Base-by-base conservation (phyloP, 108 stramenopile genomes). In the Fragilaria crotonensis region DNA sequence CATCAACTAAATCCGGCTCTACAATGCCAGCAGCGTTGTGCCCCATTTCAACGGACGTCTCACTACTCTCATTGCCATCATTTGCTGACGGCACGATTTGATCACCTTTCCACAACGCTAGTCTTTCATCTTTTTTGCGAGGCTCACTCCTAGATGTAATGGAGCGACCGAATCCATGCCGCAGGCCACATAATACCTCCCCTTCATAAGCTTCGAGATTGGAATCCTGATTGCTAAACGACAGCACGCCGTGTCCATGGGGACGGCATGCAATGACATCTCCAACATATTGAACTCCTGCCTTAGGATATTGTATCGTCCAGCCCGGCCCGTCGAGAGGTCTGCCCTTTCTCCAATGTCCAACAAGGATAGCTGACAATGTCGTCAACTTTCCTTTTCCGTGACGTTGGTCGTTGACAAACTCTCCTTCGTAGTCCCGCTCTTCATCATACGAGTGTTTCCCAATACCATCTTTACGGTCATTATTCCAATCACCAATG, bases 381-480 rank as follows among this genome's bases (percentile, higher is more conserved):
- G 22, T 23, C 23, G n/a, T 50, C 9, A 50, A 21, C 7, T 7
- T 50, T 50, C 72, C 72, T 28, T 64, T 48, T 2, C 72, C 72
- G 21, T 73, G 72, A n/a, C 72, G 72, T 17, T 64, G 41, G 3
- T 67, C 67, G 26, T 73, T 64, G 0, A 58, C 14, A 36, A 64
- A 73, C 52, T 62, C 53, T 4, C 72, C 72, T 20, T 45, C 56
- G 47, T 73, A 73, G 11, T 64, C 46, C 36, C 62, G 2, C 59
- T 57, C 72, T 61, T 63, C 18, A 68, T 27, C 14, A 58, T 62
- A 14, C 56, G 52, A 27, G 52, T 68, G 48, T 62, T 63, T 21
- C 63, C 73, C 73, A 22, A 48, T 28, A n/a, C 73, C 73, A 45
- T 70, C 58, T 25, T 59, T 57, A 28, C 65, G 65, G 28, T 68